These are phyloP conservation scores for Paramecium biaurelia DNA, from an alignment of 73 alveolate genomes.

Conservation along the genomic window DNA sequence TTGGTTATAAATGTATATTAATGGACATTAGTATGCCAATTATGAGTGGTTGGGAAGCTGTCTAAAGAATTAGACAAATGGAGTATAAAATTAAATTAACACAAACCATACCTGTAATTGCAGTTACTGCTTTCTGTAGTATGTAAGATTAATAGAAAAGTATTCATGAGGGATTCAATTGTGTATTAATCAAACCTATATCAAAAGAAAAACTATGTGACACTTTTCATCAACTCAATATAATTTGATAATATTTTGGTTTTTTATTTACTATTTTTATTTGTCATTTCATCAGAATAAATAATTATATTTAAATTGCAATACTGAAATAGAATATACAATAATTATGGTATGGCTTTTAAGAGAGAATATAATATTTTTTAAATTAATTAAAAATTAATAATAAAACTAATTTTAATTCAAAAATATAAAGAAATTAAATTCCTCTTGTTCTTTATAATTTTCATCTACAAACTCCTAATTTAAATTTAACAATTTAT, in stretches of 20 bases:
- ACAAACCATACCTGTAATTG: conserved; percentile 1
- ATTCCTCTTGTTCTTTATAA: too few species aligned
- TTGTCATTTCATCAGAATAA: too few species aligned
- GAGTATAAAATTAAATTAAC: background rate
- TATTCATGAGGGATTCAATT: conserved; percentile 30
- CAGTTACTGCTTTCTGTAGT: conserved; percentile 38
- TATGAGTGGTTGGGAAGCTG: conserved; percentile 45
- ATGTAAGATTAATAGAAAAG: conserved; percentile 20
- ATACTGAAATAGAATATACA: too few species aligned
- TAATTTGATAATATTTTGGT: background rate
- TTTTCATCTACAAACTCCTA: too few species aligned
- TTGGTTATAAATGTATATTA: background rate
- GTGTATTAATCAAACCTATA: background rate
- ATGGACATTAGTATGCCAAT: conserved; percentile 28
- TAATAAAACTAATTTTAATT: too few species aligned
- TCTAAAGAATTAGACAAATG: background rate
- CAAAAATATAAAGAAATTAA: too few species aligned
- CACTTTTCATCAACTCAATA: background rate
- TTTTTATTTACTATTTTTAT: background rate
- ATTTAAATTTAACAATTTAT: too few species aligned
- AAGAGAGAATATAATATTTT: too few species aligned
- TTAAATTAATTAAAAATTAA: too few species aligned
- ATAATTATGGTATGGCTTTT: too few species aligned
- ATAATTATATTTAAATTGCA: too few species aligned
- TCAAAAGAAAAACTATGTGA: background rate